These are phyloP conservation scores for Coelastrella sp. DNA, from an alignment of 139 green algal genomes.

Conservation along the genomic window DNA sequence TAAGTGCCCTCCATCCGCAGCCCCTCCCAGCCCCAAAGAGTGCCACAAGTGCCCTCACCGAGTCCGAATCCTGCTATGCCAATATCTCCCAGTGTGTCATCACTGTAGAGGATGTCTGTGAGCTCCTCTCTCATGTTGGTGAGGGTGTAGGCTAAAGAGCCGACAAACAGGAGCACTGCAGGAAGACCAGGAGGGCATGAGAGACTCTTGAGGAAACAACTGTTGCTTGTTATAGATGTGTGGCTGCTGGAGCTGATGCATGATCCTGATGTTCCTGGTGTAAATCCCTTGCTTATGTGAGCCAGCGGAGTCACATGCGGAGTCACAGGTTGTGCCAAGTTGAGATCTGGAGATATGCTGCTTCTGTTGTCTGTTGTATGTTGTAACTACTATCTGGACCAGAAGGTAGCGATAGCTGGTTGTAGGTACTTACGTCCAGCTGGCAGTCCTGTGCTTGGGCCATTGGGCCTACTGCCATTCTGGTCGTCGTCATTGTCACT, in stretches of 20 bases:
- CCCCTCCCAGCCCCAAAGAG: no score
- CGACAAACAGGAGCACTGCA: slow-evolving; percentile 41
- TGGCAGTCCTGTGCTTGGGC: background rate
- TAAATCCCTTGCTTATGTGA: no score
- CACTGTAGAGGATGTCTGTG: background rate
- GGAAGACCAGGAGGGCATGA: background rate
- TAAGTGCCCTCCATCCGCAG: no score
- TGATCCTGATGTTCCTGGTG: no score
- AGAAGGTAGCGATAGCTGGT: background rate
- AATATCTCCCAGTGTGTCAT: slow-evolving; percentile 14
- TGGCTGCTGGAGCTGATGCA: no score
- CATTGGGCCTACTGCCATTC: background rate
- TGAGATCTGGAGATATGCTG: no score
- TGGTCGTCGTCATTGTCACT: background rate
- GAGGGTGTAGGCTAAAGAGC: slow-evolving; percentile 16
- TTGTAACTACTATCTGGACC: no score
- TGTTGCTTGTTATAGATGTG: no score
- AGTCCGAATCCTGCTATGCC: background rate
- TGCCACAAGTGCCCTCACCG: background rate
- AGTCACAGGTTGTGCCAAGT: no score
- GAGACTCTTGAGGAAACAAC: no score
- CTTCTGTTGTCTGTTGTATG: no score
- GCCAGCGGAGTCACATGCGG: no score
- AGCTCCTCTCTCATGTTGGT: slow-evolving; percentile 31
- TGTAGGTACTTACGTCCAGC: background rate